Evolutionary conservation across 1,284 basidiomycete genomes (phyloP), one percentile per base, ranked within the genome.

Genomic region (Boletus sp.): DNA sequence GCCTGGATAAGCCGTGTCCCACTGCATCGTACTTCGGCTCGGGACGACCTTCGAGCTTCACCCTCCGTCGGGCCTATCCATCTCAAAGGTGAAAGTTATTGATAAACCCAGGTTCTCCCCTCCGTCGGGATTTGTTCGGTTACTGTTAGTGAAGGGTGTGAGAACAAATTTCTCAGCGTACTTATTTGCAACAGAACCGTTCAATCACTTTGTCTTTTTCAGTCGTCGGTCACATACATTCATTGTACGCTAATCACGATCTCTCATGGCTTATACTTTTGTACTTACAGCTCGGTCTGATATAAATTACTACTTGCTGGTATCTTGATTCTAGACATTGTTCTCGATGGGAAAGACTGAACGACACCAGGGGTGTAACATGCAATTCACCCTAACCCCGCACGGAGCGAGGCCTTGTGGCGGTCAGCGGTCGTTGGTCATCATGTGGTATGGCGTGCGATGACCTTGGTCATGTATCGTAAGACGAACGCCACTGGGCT

Each of bases 1-100:
- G 88, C 86, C 16, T 91, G 89, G 89, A 78, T 91, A 37, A 68
- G 63, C 56, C 69, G 69, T 13, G 56, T 40, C 6, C 62, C 61
- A 30, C 46, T 62, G 14, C 17, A 46, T 19, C 57, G 50, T 35
- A 47, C 35, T 27, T 46, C 25, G 19, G n/a, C 30, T 25, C 61
- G 55, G 7, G 35, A 28, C 35, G 44, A 52, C 30, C 27, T 33
- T 1, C n/a, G n/a, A 28, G 38, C 30, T 8, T 11, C 52, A 6
- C 28, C 52, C 11, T 55, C 61, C 17, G 56, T 71, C 17, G 68
- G 71, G 28, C 71, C 71, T 21, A 72, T 72, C 6, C 60, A 69
- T 37, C 71, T 72, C 21, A 14, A 58, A 28, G 48, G 55, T 14
- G 60, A 69, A 2, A 52, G 49, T 17, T 58, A 28, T 38, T 68